A percentile compares a stretch with the other conserved stretches of the same genome.
Conservation (phyloP, 1,284 basidiomycete species). For the Fistulina hepatica region DNA sequence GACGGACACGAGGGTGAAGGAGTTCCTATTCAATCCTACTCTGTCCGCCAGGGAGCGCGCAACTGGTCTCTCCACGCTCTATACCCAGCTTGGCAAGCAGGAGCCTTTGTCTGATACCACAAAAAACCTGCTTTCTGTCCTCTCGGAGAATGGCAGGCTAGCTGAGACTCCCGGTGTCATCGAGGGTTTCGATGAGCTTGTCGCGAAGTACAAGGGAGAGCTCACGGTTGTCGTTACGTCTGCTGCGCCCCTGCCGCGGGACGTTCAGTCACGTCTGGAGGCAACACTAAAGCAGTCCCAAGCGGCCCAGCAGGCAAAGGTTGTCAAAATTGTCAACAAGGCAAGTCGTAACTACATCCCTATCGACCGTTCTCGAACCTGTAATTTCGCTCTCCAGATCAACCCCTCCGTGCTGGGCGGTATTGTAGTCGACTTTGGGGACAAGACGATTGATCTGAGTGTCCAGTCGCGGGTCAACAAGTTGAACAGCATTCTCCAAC, state of each 20-base stretch:
- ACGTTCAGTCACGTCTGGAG: conserved; percentile 69
- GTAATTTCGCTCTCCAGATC: conserved; percentile 40
- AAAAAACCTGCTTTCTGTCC: conserved; percentile 84
- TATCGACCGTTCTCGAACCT: conserved; percentile 2
- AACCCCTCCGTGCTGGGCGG: conserved; percentile 85
- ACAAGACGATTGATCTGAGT: conserved; percentile 94
- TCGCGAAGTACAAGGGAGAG: conserved; percentile 88
- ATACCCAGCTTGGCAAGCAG: conserved; percentile 51
- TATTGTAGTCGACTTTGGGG: conserved; percentile 92
- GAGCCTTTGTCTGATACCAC: conserved; percentile 75
- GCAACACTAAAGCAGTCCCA: conserved; percentile 75
- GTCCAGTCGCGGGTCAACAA: conserved; percentile 90
- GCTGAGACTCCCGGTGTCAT: conserved; percentile 80
- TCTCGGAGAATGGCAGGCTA: conserved; percentile 92
- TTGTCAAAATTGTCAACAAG: conserved; percentile 81
- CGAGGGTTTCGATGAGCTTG: conserved; percentile 85
- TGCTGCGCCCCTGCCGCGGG: conserved; percentile 67
- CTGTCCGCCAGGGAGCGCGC: conserved; percentile 71
- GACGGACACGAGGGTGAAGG: conserved; percentile 48
- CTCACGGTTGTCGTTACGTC: conserved; percentile 89
- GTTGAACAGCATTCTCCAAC: conserved; percentile 80
- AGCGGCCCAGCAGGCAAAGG: conserved; percentile 75
- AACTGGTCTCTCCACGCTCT: conserved; percentile 54
- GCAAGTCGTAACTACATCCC: conserved; percentile 28
- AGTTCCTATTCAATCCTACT: conserved; percentile 83